Percentiles rank a stretch among this genome's conserved stretches.
Conservation (phyloP, 2,329 filamentous ascomycete genomes). For the Coleophoma cylindrospora region DNA sequence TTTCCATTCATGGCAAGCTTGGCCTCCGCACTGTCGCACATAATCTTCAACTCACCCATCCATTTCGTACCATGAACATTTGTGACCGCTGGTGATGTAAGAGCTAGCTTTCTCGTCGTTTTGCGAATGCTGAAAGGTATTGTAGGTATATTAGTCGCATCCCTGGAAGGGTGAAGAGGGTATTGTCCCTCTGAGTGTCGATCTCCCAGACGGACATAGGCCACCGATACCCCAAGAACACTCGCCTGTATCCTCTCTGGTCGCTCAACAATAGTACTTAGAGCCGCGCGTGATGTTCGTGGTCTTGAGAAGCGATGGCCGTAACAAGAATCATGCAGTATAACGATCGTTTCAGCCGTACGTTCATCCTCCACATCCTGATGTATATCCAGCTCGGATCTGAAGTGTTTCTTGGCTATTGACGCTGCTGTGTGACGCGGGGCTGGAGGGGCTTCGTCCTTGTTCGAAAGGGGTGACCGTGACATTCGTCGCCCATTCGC, state of each 20-base stretch:
- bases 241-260: conserved; percentile 86
- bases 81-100: conserved; percentile 74
- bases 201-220: conserved; percentile 86
- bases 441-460: conserved; percentile 24
- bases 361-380: conserved; percentile 13
- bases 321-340: conserved; percentile 92
- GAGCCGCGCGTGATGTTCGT: conserved; percentile 63
- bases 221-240: conserved; percentile 75
- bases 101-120: conserved; percentile 64
- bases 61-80: conserved; percentile 87
- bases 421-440: conserved; percentile 43
- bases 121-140: conserved; percentile 83
- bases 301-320: conserved; percentile 87
- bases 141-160: conserved; percentile 43
- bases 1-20: conserved; percentile 74
- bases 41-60: conserved; percentile 85
- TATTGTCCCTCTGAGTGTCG: conserved; percentile 67
- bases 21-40: conserved; percentile 77
- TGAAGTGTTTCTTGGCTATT: conserved; percentile 27
- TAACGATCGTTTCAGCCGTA: conserved; percentile 64
- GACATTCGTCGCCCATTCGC: conserved; percentile 26
- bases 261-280: conserved; percentile 84
- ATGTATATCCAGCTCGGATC: conserved; percentile 24
- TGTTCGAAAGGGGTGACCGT: conserved; percentile 31
- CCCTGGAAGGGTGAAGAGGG: conserved; percentile 59